Conservation (phyloP, 2,329 filamentous ascomycete species). For the Lasiodiplodia theobromae region DNA sequence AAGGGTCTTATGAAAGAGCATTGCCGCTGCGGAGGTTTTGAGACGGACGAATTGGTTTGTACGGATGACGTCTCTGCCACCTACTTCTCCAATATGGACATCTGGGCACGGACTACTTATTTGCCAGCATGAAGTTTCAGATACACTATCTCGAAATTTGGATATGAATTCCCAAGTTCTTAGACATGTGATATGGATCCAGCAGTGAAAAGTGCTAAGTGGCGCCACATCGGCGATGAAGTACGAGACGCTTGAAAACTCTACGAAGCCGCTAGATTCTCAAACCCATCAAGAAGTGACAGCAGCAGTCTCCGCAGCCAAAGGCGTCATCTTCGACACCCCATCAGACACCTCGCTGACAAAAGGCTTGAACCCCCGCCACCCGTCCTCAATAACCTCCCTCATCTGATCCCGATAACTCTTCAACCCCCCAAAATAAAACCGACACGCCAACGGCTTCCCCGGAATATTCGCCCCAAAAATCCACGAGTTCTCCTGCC, state of each 20-base stretch:
- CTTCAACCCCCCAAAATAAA: conserved; percentile 7
- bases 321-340: neutral
- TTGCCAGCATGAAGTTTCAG: neutral
- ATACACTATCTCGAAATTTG: no score
- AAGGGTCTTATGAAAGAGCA: neutral
- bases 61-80: conserved; percentile 24
- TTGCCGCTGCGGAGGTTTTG: neutral
- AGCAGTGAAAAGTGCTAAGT: no score
- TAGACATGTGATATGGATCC: no score
- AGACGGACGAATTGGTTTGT: neutral
- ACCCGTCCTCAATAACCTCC: neutral
- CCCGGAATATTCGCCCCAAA: conserved; percentile 40
- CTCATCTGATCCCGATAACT: neutral
- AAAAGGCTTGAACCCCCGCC: conserved; percentile 9
- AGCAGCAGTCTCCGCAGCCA: neutral
- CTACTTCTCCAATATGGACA: conserved; percentile 33
- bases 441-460: conserved; percentile 32
- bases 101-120: conserved; percentile 33
- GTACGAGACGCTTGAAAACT: no score
- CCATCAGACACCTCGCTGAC: neutral
- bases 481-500: conserved; percentile 40
- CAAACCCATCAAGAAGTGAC: neutral
- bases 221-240: no score
- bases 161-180: no score
- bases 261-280: no score